A percentile compares a stretch with the other conserved stretches of the same genome.
These are phyloP conservation scores for Penicillium corylophilum DNA, from an alignment of 2,329 filamentous ascomycete species.

Conservation along the genomic window DNA sequence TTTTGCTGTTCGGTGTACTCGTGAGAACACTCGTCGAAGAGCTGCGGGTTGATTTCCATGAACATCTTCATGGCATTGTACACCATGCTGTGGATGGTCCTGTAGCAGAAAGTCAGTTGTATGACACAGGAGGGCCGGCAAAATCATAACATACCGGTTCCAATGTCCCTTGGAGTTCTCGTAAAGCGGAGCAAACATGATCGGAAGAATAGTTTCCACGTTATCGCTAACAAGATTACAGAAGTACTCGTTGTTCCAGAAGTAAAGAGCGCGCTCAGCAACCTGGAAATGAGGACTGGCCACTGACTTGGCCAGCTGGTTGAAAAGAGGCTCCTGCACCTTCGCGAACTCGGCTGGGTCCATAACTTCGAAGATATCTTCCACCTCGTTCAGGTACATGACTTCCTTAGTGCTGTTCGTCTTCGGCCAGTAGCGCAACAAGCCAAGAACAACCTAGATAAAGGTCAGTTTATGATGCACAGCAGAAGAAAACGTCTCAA, in stretches of 20 bases:
- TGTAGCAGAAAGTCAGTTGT: conserved; percentile 46
- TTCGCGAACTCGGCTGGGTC: conserved; percentile 98
- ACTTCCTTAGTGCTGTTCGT: conserved; percentile 99
- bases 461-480: conserved; percentile 10
- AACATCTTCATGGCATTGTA: conserved; percentile 99
- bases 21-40: conserved; percentile 98
- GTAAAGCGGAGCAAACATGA: conserved; percentile 98
- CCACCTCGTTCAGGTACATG: conserved; percentile 98
- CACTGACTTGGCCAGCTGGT: conserved; percentile 95
- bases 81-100: conserved; percentile 99
- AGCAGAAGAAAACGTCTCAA: neutral
- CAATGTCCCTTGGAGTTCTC: conserved; percentile 99
- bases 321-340: conserved; percentile 95
- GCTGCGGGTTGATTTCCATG: conserved; percentile 98
- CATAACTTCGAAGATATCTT: conserved; percentile 99
- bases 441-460: conserved; percentile 78
- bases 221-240: conserved; percentile 99
- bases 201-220: conserved; percentile 94
- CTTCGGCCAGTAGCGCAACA: conserved; percentile 97
- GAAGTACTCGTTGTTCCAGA: conserved; percentile 99
- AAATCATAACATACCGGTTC: conserved; percentile 71
- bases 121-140: neutral
- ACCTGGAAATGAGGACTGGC: conserved; percentile 99
- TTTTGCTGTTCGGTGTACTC: conserved; percentile 97
- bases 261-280: conserved; percentile 93